Evolutionary conservation across 2,329 filamentous ascomycete species (phyloP), one percentile per base, ranked within the genome.

Genomic region (Alternaria infectoria): DNA sequence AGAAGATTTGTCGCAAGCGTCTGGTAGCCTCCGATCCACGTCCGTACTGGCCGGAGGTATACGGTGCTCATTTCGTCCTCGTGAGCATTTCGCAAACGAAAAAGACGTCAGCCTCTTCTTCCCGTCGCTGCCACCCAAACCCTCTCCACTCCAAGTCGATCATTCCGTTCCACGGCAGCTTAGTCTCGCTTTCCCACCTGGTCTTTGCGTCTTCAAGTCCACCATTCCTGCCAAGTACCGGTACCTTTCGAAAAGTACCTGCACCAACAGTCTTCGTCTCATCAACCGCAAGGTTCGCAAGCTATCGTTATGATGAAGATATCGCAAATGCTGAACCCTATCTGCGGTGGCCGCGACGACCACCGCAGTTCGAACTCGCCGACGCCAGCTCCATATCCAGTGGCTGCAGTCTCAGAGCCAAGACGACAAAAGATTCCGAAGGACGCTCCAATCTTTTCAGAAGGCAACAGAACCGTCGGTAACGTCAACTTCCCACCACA

Each of bases 401-500:
- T 56, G 32, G 50, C 66, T 10, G 28, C 66, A 2, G 56, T 61
- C 15, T 52, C 57, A 5, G 40, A 57, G 5, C 63, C 72, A 9
- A 81, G 77, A 65, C 76, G 77, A 40, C 84, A 85, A 67, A 92
- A 90, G 80, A 83, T 90, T 73, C 81, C 86, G 61, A 93, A 91
- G 77, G 88, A 91, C 71, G 86, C 85, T 26, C 85, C 88, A 1
- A 80, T 90, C 8, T 89, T 91, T 75, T 83, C 84, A 26, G 88
- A 87, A 71, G 87, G 87, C 15, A 70, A 67, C 50, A 85, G 86
- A 62, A 83, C 88, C 30, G 88, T 89, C 66, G 92, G 91, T 4
- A 82, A 86, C 26, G 84, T 96, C 69, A 90, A 90, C 75, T 97
- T 90, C 74, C 86, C 86, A 17, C 92, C 94, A 1, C 90, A 88